phyloP scores from a whole-genome alignment of 805 yeast species.

The Ogataea ramenticola region DNA sequence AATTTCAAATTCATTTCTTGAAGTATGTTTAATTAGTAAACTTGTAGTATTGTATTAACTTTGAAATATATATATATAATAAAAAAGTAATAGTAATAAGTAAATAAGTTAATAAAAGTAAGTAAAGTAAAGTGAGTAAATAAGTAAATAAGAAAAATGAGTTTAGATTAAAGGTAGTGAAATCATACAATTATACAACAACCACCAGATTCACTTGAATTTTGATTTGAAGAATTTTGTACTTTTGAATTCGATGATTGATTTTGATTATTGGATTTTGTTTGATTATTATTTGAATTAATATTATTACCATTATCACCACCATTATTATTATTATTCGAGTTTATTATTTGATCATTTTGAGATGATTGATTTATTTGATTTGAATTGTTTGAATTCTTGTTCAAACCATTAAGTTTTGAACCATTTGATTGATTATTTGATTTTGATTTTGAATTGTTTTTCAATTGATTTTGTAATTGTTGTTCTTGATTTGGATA shows the following conservation, averaged over 20 bases:
- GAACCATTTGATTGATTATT: slow-evolving; percentile 20
- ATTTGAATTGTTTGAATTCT: slow-evolving; percentile 4
- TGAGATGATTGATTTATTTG: slow-evolving; percentile 10
- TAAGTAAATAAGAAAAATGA: not conserved
- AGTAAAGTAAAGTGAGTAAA: no score
- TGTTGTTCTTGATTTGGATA: slow-evolving; percentile 14
- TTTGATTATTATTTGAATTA: not conserved
- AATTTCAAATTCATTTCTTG: no score
- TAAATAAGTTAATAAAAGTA: no score
- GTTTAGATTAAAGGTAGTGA: no score
- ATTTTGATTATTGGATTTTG: not conserved
- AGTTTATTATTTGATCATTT: no score
- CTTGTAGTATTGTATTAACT: no score
- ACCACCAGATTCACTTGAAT: slow-evolving; percentile 16
- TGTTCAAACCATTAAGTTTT: no score
- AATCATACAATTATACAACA: slow-evolving; percentile 26
- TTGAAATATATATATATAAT: no score
- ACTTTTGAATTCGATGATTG: not conserved
- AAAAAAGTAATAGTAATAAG: no score
- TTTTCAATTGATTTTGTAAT: slow-evolving; percentile 11
- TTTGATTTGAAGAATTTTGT: slow-evolving; percentile 3
- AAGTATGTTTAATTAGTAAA: no score
- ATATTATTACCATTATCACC: not conserved
- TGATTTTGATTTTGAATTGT: slow-evolving; percentile 17
- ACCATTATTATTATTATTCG: no score